Conservation (phyloP, 345 rosid species). For the Anacardium occidentale region DNA sequence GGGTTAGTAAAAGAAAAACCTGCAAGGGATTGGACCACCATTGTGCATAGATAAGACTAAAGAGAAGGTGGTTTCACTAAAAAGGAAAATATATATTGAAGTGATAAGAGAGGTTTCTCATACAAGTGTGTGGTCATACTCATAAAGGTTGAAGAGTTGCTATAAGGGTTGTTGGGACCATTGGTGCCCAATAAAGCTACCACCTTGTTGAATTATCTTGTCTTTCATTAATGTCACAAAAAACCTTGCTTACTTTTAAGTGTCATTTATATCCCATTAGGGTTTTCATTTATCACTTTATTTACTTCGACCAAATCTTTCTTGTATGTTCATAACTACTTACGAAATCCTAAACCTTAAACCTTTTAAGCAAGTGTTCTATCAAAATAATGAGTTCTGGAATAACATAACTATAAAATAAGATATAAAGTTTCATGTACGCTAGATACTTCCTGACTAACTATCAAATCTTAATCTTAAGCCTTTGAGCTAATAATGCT, state of each 20-base stretch:
- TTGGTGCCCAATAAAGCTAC: slow-evolving; percentile 11
- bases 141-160: slow-evolving; percentile 25
- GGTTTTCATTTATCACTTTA: slow-evolving; percentile 6
- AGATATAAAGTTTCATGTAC: too few relatives aligned
- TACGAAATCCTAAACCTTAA: too few relatives aligned
- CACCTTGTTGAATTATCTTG: slow-evolving; percentile 17
- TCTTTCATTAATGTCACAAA: neutral
- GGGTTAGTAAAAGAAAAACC: neutral
- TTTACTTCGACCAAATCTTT: too few relatives aligned
- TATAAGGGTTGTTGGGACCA: slow-evolving; percentile 32
- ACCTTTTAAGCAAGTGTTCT: too few relatives aligned
- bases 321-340: too few relatives aligned
- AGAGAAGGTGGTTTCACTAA: slow-evolving; percentile 28
- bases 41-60: slow-evolving; percentile 26
- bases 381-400: too few relatives aligned
- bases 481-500: too few relatives aligned
- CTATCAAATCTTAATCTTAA: too few relatives aligned
- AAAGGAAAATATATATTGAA: slow-evolving; percentile 21
- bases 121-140: slow-evolving; percentile 28
- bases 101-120: slow-evolving; percentile 34
- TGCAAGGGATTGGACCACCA: slow-evolving; percentile 32
- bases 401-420: too few relatives aligned
- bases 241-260: neutral
- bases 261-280: neutral
- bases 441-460: too few relatives aligned